Base-by-base conservation (phyloP, 164 flowering plant species). In the Protea cynaroides region DNA sequence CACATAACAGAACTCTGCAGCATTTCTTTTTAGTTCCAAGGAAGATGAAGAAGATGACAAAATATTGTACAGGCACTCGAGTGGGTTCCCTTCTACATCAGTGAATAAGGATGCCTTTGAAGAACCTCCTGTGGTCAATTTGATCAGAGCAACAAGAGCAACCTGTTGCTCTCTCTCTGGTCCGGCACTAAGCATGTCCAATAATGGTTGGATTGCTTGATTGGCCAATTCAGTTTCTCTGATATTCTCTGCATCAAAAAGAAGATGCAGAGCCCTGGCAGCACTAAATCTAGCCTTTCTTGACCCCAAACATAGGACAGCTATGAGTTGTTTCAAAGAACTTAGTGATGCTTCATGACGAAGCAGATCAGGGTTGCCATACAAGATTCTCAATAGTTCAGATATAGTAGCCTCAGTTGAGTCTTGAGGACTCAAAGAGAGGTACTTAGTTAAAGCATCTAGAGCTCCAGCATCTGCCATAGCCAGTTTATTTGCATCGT, bases 401-500 rank as follows among this genome's bases (percentile, higher is more conserved):
- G 86, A 71, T 68, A 90, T 81, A 13, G 81, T 63, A 36, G 82
- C 80, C 72, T 90, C 97, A n/a, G 84, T 78, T 36, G 83, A 77
- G 71, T 88, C 95, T 72, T 84, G 90, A 62, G 97, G 95, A 77
- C 95, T 82, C 75, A 90, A 66, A 59, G 95, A 90, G 25, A 90
- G 74, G 76, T 90, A 90, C 56, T 82, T 88, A 6, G 89, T 75
- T 58, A 90, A 68, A 65, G 91, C 90, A 80, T 90, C 97, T 59
- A 90, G 65, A 62, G 82, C 97, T 73, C 97, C 97, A 71, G 95
- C 83, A 72, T 90, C 97, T 56, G 92, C 95, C 86, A 88, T 85
- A 14, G 79, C 66, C 62, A 84, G 65, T 70, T 90, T 90, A 72
- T 88, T 86, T 56, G 82, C 64, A 67, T 90, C 95, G 79, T 75